Conservation (phyloP, 768 basidiomycete species). For the Fomitopsis pulvina region DNA sequence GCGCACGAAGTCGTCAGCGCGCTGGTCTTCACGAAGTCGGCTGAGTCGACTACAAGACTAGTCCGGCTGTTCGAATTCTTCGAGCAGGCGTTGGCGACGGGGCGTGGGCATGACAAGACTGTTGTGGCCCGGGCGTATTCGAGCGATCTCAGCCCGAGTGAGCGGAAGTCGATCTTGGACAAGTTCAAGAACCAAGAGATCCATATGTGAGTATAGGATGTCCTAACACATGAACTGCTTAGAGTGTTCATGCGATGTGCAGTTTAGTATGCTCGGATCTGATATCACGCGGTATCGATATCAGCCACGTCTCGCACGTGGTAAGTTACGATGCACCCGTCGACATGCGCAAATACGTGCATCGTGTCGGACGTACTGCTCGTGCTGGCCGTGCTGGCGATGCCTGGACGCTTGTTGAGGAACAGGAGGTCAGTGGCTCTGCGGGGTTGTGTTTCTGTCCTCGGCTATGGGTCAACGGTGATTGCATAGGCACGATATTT, state of each 20-base stretch:
- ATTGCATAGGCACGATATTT: slow-evolving; percentile 70
- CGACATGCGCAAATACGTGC: slow-evolving; percentile 98
- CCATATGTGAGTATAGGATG: slow-evolving; percentile 55
- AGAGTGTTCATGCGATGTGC: slow-evolving; percentile 1
- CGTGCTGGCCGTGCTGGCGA: slow-evolving; percentile 84
- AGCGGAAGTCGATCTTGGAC: slow-evolving; percentile 72
- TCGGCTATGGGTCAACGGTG: background rate
- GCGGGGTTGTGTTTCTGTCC: background rate
- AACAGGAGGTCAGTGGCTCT: slow-evolving; percentile 63
- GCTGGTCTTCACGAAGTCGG: slow-evolving; percentile 94
- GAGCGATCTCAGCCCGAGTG: slow-evolving; percentile 68
- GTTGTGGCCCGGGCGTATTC: slow-evolving; percentile 71
- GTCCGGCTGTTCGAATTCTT: slow-evolving; percentile 80
- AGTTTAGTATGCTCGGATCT: slow-evolving; percentile 97
- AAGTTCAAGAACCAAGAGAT: slow-evolving; percentile 78
- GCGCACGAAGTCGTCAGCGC: slow-evolving; percentile 54
- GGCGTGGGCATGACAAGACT: slow-evolving; percentile 8
- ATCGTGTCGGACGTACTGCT: slow-evolving; percentile 94
- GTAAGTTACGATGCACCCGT: slow-evolving; percentile 93
- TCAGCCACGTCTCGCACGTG: slow-evolving; percentile 87
- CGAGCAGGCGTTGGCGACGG: slow-evolving; percentile 31
- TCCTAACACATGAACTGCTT: background rate
- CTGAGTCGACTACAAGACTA: slow-evolving; percentile 82
- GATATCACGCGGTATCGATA: slow-evolving; percentile 93
- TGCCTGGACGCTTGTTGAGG: slow-evolving; percentile 94